Base-by-base conservation (phyloP, 2,329 filamentous ascomycete genomes). In the Microascus cirrosus region DNA sequence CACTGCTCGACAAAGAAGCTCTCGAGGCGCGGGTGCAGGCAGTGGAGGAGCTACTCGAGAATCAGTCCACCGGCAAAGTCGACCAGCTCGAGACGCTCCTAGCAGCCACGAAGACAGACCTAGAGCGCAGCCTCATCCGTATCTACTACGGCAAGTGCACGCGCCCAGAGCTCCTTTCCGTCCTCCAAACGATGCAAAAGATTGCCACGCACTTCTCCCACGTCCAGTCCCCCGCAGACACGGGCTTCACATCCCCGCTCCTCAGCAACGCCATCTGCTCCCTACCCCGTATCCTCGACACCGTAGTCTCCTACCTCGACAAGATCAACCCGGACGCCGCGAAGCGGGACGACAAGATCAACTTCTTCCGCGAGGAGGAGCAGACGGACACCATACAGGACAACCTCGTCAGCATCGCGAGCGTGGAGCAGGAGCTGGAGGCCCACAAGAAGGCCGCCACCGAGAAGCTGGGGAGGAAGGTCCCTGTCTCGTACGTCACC, bases 61-160 rank as follows among this genome's bases (percentile, higher is more conserved):
- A 84, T 55, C 79, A 85, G 54, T 84, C 84, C 50, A 85, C 83
- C 0, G 71, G 78, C 10, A 78, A 81, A 20, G 84, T 92, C 3
- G 89, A 95, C 64, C 86, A 87, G 61, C 72, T 97, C 1, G 87
- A 85, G 62, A 79, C 76, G 22, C 74, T 97, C 11, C 78, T 99
- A 1, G 76, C 78, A 28, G 86, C 80, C 60, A 85, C 87, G 61
- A 90, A 81, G 67, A 84, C 82, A 6, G 94, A 99, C 67, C 82
- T 99, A 6, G 94, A 99, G 71, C 91, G 94, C 64, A 94, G 89
- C 61, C 77, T 99, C 53, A 92, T 97, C 65, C 84, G 94, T 52
- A 95, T 99, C 60, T 99, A 97, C 75, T 99, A 99, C 71, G 91
- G 92, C 55, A 96, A 95, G 73, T 97, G 92, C 70, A 88, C 89